A percentile compares a stretch with the other conserved stretches of the same genome.
Evolutionary conservation across 2,329 filamentous ascomycete genomes (phyloP).

Genomic region (Rutstroemia sp.): DNA sequence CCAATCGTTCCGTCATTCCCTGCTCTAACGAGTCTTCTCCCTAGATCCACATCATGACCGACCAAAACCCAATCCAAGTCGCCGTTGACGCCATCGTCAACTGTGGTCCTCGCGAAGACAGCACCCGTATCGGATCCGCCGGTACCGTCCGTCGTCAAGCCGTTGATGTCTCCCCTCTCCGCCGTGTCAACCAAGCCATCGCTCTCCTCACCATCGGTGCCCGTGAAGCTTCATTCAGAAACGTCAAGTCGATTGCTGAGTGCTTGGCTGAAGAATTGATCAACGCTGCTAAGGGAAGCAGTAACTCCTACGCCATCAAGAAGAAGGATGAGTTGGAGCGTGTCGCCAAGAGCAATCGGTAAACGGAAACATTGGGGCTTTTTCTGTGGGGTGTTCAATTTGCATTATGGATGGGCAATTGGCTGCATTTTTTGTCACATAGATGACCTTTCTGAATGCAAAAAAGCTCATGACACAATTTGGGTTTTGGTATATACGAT

Average conservation of each 20-base stretch:
- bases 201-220: slow-evolving; percentile 98
- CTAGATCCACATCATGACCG: slow-evolving; percentile 99
- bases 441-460: slow-evolving; percentile 15
- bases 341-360: slow-evolving; percentile 99
- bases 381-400: slow-evolving; percentile 27
- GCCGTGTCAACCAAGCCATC: slow-evolving; percentile 99
- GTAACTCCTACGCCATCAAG: slow-evolving; percentile 99
- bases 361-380: slow-evolving; percentile 43
- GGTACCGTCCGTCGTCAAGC: slow-evolving; percentile 99
- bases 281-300: slow-evolving; percentile 99
- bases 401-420: slow-evolving; percentile 25
- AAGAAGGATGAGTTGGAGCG: slow-evolving; percentile 99
- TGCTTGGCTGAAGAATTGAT: slow-evolving; percentile 99
- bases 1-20: slow-evolving; percentile 1
- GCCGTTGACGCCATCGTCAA: slow-evolving; percentile 99
- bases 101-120: slow-evolving; percentile 99
- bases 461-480: slow-evolving; percentile 8
- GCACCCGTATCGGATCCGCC: slow-evolving; percentile 97
- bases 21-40: slow-evolving; percentile 9
- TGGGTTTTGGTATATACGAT: slow-evolving; percentile 7
- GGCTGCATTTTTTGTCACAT: slow-evolving; percentile 30
- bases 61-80: slow-evolving; percentile 99
- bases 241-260: slow-evolving; percentile 99
- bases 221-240: slow-evolving; percentile 97
- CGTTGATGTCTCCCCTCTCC: slow-evolving; percentile 99